Evolutionary conservation across 345 rosid genomes (phyloP).

Genomic region (Acer yangbiense): DNA sequence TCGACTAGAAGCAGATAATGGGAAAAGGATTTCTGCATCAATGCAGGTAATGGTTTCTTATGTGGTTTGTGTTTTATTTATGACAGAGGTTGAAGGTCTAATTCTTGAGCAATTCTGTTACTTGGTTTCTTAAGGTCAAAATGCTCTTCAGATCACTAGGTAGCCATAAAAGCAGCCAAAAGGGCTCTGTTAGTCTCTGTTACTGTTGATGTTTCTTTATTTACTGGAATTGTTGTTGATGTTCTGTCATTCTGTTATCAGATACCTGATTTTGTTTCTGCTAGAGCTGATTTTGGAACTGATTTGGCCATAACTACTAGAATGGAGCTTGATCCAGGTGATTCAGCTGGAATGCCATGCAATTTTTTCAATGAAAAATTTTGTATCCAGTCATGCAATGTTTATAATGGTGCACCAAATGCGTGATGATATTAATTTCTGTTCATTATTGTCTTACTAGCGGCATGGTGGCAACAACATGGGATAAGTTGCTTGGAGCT

Average conservation of each 20-base stretch:
- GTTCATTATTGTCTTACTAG: constrained; percentile 29
- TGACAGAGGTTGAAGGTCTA: background rate
- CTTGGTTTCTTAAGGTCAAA: constrained; percentile 15
- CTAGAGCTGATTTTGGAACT: constrained; percentile 82
- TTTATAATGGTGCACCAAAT: constrained; percentile 5
- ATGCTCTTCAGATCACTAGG: background rate
- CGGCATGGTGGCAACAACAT: constrained; percentile 90
- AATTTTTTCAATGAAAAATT: constrained; percentile 9
- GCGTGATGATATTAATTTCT: constrained; percentile 13
- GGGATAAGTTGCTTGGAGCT: constrained; percentile 87
- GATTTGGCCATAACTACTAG: constrained; percentile 82
- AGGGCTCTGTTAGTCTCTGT: background rate
- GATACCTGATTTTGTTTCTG: constrained; percentile 84
- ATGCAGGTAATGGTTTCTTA: constrained; percentile 67
- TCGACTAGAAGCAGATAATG: constrained; percentile 76
- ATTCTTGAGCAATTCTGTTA: constrained; percentile 1
- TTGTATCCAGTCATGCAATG: constrained; percentile 6
- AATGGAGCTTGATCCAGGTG: constrained; percentile 89
- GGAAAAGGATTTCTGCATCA: constrained; percentile 75
- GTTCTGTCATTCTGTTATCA: constrained; percentile 23
- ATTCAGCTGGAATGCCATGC: constrained; percentile 13
- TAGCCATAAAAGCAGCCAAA: background rate
- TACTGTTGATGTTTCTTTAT: background rate
- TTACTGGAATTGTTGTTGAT: background rate
- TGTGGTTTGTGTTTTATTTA: background rate